phyloP scores from a whole-genome alignment of 2,329 filamentous ascomycete genomes.

The Fusarium mundagurra region DNA sequence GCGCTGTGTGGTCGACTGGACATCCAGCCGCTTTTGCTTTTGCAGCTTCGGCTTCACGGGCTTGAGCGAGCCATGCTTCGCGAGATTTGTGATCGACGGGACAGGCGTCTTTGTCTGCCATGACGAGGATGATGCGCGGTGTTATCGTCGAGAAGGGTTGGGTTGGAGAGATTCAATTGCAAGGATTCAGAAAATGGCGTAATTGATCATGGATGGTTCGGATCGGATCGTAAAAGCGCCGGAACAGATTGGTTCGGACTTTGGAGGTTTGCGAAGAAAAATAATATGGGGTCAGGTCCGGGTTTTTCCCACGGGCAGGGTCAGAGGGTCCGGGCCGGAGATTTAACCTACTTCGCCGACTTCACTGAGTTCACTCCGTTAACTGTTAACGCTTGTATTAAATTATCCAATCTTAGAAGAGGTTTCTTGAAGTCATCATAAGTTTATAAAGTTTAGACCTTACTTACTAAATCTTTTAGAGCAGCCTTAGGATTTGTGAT shows the following conservation, averaged over 20 bases:
- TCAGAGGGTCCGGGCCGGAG: neutral
- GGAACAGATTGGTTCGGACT: conserved; percentile 38
- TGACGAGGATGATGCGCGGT: conserved; percentile 11
- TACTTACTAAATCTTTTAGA: neutral
- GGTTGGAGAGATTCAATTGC: neutral
- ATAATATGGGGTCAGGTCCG: conserved; percentile 19
- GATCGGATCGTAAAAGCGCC: conserved; percentile 38
- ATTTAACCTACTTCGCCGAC: conserved; percentile 1
- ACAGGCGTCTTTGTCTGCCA: conserved; percentile 62
- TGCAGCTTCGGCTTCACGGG: conserved; percentile 60
- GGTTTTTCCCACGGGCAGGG: conserved; percentile 37
- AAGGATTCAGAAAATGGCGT: conserved; percentile 24
- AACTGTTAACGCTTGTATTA: neutral
- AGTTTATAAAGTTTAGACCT: neutral
- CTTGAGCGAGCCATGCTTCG: conserved; percentile 84
- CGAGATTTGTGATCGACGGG: conserved; percentile 92
- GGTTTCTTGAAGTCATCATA: neutral
- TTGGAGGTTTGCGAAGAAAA: conserved; percentile 29
- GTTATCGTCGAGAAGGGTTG: neutral
- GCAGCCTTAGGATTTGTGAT: no score
- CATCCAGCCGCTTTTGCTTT: conserved; percentile 43
- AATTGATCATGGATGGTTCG: conserved; percentile 26
- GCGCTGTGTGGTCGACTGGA: conserved; percentile 48
- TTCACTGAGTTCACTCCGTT: conserved; percentile 14
- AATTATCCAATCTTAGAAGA: no score